Evolutionary conservation across 2,329 filamentous ascomycete genomes (phyloP).

Genomic region (Boeremia lycopersici): DNA sequence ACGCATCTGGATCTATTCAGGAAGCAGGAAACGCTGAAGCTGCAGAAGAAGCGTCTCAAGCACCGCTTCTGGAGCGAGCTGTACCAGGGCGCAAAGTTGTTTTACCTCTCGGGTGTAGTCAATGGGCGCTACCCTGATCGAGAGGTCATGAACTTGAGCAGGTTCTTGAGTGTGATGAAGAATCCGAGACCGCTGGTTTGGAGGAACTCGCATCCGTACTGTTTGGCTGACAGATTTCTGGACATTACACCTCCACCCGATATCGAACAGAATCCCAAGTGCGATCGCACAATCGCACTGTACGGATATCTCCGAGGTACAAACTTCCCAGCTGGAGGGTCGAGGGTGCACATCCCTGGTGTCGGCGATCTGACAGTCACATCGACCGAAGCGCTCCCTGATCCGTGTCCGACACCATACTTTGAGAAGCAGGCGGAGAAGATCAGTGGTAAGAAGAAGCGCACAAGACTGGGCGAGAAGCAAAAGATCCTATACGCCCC

Average conservation of each 20-base stretch:
- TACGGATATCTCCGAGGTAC: conserved; percentile 95
- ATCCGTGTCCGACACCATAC: conserved; percentile 92
- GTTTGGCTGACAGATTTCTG: conserved; percentile 89
- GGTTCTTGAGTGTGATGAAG: conserved; percentile 98
- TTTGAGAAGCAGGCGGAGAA: conserved; percentile 89
- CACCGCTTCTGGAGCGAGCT: conserved; percentile 95
- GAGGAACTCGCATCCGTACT: conserved; percentile 95
- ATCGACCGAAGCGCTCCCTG: conserved; percentile 84
- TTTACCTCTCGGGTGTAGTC: conserved; percentile 94
- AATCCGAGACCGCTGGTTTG: conserved; percentile 95
- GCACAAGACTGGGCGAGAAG: conserved; percentile 88
- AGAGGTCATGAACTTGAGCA: conserved; percentile 92
- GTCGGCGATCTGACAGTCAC: conserved; percentile 86
- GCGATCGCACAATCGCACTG: conserved; percentile 86
- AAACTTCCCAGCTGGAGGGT: conserved; percentile 85
- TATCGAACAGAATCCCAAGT: conserved; percentile 86
- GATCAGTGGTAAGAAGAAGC: conserved; percentile 77
- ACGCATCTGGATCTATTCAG: conserved; percentile 95
- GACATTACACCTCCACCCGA: conserved; percentile 93
- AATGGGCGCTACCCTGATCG: conserved; percentile 97
- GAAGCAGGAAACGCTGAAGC: conserved; percentile 88
- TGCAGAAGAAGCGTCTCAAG: conserved; percentile 95
- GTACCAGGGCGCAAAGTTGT: conserved; percentile 95
- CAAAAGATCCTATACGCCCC: conserved; percentile 96
- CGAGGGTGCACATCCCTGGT: conserved; percentile 89